These are phyloP conservation scores for Rhodotorula glutinis DNA, from an alignment of 1,284 basidiomycete species.

Conservation along the genomic window DNA sequence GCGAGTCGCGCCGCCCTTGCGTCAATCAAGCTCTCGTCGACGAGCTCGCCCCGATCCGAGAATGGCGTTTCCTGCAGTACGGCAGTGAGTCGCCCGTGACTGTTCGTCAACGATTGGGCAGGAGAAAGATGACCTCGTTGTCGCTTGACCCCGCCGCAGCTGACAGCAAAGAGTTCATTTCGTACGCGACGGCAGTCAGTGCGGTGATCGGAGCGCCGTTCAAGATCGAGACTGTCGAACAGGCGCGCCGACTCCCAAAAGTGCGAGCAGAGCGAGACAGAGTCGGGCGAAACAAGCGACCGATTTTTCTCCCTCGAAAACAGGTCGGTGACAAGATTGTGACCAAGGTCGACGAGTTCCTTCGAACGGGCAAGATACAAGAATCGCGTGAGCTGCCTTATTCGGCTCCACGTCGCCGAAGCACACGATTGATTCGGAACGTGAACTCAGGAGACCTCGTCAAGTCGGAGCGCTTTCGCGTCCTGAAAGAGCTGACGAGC, in stretches of 20 bases:
- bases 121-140: too few species aligned
- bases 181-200: conserved; percentile 35
- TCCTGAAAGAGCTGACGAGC: neutral
- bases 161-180: conserved; percentile 6
- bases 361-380: conserved; percentile 57
- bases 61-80: conserved; percentile 16
- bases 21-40: conserved; percentile 29
- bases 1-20: conserved; percentile 25
- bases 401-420: conserved; percentile 34
- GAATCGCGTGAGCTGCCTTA: conserved; percentile 53
- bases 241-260: conserved; percentile 28
- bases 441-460: neutral
- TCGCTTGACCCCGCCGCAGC: conserved; percentile 15
- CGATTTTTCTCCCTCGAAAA: too few species aligned
- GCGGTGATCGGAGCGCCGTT: conserved; percentile 39
- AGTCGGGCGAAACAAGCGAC: too few species aligned
- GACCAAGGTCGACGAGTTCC: conserved; percentile 61
- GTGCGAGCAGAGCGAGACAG: conserved; percentile 2
- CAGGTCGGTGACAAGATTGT: conserved; percentile 38
- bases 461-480: neutral
- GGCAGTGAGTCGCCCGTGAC: conserved; percentile 18
- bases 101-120: too few species aligned
- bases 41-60: conserved; percentile 11
- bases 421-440: too few species aligned
- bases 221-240: conserved; percentile 28